A percentile compares a stretch with the other conserved stretches of the same genome.
These are phyloP conservation scores for Leishmania lainsoni DNA, from an alignment of 208 protist genomes.

Conservation along the genomic window DNA sequence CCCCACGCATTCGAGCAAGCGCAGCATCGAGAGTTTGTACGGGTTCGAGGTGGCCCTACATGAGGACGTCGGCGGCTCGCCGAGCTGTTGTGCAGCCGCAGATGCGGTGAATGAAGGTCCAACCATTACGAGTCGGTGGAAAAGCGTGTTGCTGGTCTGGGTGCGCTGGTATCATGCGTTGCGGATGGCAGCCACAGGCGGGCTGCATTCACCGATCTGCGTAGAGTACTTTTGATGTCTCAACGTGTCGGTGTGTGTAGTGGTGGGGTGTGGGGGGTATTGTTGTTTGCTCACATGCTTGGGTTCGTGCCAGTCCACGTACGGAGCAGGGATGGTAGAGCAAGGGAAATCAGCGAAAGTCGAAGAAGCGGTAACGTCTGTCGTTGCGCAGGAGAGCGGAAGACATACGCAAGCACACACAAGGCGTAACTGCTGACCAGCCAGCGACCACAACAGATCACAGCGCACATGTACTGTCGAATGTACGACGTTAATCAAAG, in stretches of 20 bases:
- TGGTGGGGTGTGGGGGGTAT: neutral
- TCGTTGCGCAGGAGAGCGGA: neutral
- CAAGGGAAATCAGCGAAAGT: neutral
- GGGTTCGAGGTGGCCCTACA: conserved; percentile 25
- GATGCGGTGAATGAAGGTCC: neutral
- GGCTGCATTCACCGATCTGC: neutral
- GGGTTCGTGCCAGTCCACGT: neutral
- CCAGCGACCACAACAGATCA: neutral
- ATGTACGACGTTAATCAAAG: neutral
- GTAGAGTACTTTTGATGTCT: neutral
- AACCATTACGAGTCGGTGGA: neutral
- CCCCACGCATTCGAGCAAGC: conserved; percentile 55
- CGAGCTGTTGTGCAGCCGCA: neutral
- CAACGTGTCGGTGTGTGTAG: neutral
- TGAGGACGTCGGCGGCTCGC: conserved; percentile 24
- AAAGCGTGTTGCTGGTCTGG: neutral
- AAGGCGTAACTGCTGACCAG: neutral
- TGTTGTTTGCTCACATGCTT: neutral
- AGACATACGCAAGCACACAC: neutral
- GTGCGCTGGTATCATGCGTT: neutral
- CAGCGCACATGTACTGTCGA: neutral
- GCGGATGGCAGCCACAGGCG: neutral
- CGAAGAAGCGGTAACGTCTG: neutral
- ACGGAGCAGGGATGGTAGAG: neutral
- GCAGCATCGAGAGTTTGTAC: conserved; percentile 71